Percentiles rank a stretch among this genome's conserved stretches.
These are phyloP conservation scores for Medicago ruthenica DNA, from an alignment of 306 rosid species.

Conservation along the genomic window DNA sequence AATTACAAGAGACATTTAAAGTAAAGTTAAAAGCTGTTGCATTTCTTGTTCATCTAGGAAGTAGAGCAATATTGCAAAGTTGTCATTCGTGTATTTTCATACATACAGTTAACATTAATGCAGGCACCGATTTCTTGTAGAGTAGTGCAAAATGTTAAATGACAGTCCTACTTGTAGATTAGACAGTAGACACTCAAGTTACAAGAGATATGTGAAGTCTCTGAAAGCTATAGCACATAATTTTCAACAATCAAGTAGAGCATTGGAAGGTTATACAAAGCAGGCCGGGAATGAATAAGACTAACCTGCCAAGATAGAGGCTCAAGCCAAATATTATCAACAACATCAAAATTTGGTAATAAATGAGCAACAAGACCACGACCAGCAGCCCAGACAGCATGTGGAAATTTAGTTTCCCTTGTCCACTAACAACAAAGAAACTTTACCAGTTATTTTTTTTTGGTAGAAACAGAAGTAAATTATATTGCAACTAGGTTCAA, in stretches of 20 bases:
- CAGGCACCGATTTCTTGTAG: not conserved
- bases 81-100: not conserved
- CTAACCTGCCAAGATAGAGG: constrained; percentile 98
- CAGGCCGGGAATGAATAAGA: constrained; percentile 35
- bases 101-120: constrained; percentile 8
- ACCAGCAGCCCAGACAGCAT: constrained; percentile 99
- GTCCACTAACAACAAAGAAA: constrained; percentile 77
- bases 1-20: constrained; percentile 12
- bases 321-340: constrained; percentile 93
- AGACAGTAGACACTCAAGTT: constrained; percentile 25
- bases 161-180: constrained; percentile 13
- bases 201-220: not conserved
- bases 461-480: constrained; percentile 38
- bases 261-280: constrained; percentile 24
- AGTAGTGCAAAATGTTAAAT: constrained; percentile 2
- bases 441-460: constrained; percentile 29
- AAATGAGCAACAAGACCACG: constrained; percentile 87
- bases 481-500: constrained; percentile 16
- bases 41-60: constrained; percentile 27
- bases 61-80: constrained; percentile 15
- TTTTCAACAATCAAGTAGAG: constrained; percentile 19
- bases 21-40: constrained; percentile 24
- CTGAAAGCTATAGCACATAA: constrained; percentile 16
- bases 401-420: constrained; percentile 84
- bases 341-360: constrained; percentile 87